Conservation (phyloP, 1,139 yeast species). For the Debaryomyces singareniensis region DNA sequence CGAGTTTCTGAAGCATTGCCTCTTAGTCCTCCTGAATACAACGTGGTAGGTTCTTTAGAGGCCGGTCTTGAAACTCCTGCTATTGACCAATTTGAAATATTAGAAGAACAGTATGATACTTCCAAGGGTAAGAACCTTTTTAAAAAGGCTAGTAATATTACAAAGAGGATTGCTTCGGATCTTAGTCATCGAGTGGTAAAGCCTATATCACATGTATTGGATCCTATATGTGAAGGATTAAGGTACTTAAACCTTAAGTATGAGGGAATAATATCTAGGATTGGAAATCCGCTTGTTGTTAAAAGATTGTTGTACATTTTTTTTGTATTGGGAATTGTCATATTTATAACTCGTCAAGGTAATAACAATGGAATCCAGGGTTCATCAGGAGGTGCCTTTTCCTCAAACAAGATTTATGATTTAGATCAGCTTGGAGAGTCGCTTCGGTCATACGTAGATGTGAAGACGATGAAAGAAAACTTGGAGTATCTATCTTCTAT, state of each 20-base stretch:
- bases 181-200: slow-evolving; percentile 40
- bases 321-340: slow-evolving; percentile 52
- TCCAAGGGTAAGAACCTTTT: slow-evolving; percentile 18
- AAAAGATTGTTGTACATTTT: slow-evolving; percentile 69
- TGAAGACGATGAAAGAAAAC: slow-evolving; percentile 57
- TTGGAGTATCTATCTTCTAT: slow-evolving; percentile 72
- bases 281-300: slow-evolving; percentile 84
- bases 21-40: slow-evolving; percentile 26
- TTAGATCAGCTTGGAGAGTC: slow-evolving; percentile 43
- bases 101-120: slow-evolving; percentile 15
- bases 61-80: slow-evolving; percentile 5
- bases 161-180: slow-evolving; percentile 28
- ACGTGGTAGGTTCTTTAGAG: slow-evolving; percentile 11
- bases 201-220: slow-evolving; percentile 54
- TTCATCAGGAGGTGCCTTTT: slow-evolving; percentile 35
- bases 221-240: slow-evolving; percentile 63
- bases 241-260: slow-evolving; percentile 35
- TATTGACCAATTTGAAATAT: slow-evolving; percentile 40
- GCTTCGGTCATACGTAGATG: slow-evolving; percentile 46
- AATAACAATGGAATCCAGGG: slow-evolving; percentile 42
- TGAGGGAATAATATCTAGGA: slow-evolving; percentile 52
- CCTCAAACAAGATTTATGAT: slow-evolving; percentile 61
- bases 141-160: slow-evolving; percentile 21
- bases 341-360: slow-evolving; percentile 52
- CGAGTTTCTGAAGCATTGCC: slow-evolving; percentile 9